Conservation (phyloP, 257 asterid genomes). For the Jasminum sambac region DNA sequence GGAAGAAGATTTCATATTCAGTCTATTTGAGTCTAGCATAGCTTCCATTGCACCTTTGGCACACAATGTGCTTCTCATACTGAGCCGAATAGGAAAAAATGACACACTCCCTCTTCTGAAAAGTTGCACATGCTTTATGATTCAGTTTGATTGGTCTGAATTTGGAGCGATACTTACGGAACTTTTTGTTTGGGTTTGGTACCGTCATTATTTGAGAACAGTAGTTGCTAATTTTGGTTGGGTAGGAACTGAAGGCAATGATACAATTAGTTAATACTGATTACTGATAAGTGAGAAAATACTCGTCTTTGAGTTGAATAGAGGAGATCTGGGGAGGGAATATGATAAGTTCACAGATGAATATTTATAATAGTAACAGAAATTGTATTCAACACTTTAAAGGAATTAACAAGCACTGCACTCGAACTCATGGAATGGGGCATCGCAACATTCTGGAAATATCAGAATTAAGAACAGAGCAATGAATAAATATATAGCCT, state of each 20-base stretch:
- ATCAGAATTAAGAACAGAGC: too few relatives aligned
- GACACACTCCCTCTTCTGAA: background rate
- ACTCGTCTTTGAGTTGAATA: background rate
- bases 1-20: background rate
- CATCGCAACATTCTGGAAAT: too few relatives aligned
- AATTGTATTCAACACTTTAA: too few relatives aligned
- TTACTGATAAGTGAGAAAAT: background rate
- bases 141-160: background rate
- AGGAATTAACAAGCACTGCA: too few relatives aligned
- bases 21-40: background rate
- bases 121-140: background rate
- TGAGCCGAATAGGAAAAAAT: background rate
- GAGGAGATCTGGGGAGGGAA: background rate
- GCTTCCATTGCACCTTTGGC: background rate
- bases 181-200: background rate
- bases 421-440: too few relatives aligned
- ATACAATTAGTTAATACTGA: background rate
- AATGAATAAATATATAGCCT: background rate
- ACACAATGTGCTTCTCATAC: background rate
- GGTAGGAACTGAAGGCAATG: background rate
- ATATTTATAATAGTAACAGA: too few relatives aligned
- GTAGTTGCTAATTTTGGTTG: background rate
- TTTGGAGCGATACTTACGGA: background rate
- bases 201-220: background rate
- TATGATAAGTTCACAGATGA: background rate